Base-by-base conservation (phyloP, 345 rosid genomes). In the Boechera stricta region DNA sequence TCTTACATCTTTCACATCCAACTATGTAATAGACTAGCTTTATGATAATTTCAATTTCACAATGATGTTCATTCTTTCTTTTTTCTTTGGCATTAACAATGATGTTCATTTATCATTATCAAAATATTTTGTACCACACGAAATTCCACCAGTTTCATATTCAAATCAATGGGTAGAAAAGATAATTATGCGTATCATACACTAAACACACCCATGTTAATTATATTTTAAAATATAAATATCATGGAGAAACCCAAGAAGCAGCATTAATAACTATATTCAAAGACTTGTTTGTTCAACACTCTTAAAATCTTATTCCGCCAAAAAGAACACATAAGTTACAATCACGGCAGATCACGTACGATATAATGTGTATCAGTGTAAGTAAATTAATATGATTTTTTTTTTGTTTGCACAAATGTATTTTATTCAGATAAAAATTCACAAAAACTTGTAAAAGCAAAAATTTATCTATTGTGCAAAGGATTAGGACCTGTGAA, bases 401-500 rank as follows among this genome's bases (percentile, higher is more conserved):
- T 13, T 69, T 53, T 54, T 53, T 54, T 55, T 21, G 71, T 64
- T 77, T 71, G 47, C 75, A 53, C 64, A 76, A 21, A 61, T 69
- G 35, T 60, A 4, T 52, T 77, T 77, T 64, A 65, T 78, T 78
- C 73, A 32, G 57, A 60, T 29, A 61, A 67, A 72, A 68, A 42
- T 52, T 73, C 70, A 78, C 68, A 79, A 78, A 21, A 72, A 78
- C 77, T 51, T 66, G 35, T 12, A 67, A 52, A 49, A 62, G 42
- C 48, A 49, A 67, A 64, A 44, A 4, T 2, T 77, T 45, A 79
- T 74, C 74, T 68, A 68, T 79, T 79, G 15, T 79, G 82, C 66
- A 79, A 74, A 68, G 82, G 82, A 79, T 79, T 79, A n/a, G 82
- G 82, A 62, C 82, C 82, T 42, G 82, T 79, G 78, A 73, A 79